phyloP scores from a whole-genome alignment of 768 basidiomycete genomes.

The Russula ochroleuca region DNA sequence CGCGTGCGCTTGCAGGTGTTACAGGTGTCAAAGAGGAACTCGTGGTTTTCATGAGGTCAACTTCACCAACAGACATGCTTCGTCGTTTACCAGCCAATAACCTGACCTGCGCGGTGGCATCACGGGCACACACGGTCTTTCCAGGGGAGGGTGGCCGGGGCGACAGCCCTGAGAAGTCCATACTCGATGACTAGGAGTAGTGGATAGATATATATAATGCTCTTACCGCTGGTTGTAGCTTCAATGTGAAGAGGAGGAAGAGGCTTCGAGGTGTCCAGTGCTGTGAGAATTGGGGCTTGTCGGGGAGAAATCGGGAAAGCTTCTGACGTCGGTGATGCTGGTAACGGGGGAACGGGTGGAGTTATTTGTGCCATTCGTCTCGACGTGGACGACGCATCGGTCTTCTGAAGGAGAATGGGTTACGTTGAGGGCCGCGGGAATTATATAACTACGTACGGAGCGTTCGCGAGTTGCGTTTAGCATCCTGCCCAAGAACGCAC shows the following conservation, averaged over 20 bases:
- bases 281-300: conserved; percentile 13
- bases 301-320: conserved; percentile 41
- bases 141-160: conserved; percentile 30
- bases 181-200: conserved; percentile 58
- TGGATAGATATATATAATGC: conserved; percentile 45
- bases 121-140: conserved; percentile 28
- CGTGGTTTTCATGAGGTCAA: conserved; percentile 39
- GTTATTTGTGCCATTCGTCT: conserved; percentile 18
- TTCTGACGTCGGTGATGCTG: conserved; percentile 45
- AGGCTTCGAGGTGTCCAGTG: conserved; percentile 50
- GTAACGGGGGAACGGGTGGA: conserved; percentile 30
- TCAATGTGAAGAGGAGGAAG: conserved; percentile 52
- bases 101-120: neutral
- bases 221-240: conserved; percentile 37
- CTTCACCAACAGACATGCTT: conserved; percentile 36
- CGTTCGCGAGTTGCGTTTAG: conserved; percentile 60
- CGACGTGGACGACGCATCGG: conserved; percentile 32
- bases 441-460: conserved; percentile 46
- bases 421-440: conserved; percentile 20
- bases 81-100: conserved; percentile 27
- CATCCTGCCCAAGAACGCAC: conserved; percentile 77
- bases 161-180: conserved; percentile 30
- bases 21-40: conserved; percentile 38
- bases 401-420: conserved; percentile 27
- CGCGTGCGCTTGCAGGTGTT: conserved; percentile 38